Conservation (phyloP, 257 asterid genomes). For the Primulina eburnea region DNA sequence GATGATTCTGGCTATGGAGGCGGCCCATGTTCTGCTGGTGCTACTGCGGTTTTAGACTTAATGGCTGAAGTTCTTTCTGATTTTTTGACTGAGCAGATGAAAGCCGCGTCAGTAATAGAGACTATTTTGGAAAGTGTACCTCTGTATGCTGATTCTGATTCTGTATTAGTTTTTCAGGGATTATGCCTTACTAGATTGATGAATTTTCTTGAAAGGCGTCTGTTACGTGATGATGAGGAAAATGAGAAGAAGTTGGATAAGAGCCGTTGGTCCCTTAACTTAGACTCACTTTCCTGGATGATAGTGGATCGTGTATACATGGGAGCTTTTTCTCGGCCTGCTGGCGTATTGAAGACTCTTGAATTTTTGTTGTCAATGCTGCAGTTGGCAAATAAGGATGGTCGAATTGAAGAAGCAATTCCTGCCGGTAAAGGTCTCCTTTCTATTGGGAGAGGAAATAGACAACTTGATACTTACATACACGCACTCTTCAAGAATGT, state of each 20-base stretch:
- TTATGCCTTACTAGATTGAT: conserved; percentile 86
- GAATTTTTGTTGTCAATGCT: conserved; percentile 94
- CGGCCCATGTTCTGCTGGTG: conserved; percentile 99
- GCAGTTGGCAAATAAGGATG: conserved; percentile 97
- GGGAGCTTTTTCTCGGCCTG: conserved; percentile 98
- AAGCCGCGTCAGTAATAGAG: conserved; percentile 65
- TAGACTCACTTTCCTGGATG: conserved; percentile 85
- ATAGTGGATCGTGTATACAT: conserved; percentile 90
- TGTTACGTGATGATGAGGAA: conserved; percentile 94
- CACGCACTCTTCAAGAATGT: conserved; percentile 72
- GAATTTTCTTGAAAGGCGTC: conserved; percentile 95
- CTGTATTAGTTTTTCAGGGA: conserved; percentile 92
- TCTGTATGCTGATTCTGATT: conserved; percentile 74
- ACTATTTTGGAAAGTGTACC: conserved; percentile 80
- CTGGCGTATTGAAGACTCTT: conserved; percentile 75
- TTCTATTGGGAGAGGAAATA: conserved; percentile 95
- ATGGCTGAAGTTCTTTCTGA: conserved; percentile 92
- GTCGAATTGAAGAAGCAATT: conserved; percentile 82
- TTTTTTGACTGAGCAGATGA: conserved; percentile 79
- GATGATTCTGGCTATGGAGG: conserved; percentile 98
- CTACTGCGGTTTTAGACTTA: conserved; percentile 88
- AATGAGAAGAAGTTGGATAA: conserved; percentile 82
- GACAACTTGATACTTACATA: conserved; percentile 77
- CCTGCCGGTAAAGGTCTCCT: conserved; percentile 82
- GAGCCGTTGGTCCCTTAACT: conserved; percentile 79